A percentile compares a stretch with the other conserved stretches of the same genome.
Conservation (phyloP, 768 basidiomycete genomes). For the Boletus reticulatus region DNA sequence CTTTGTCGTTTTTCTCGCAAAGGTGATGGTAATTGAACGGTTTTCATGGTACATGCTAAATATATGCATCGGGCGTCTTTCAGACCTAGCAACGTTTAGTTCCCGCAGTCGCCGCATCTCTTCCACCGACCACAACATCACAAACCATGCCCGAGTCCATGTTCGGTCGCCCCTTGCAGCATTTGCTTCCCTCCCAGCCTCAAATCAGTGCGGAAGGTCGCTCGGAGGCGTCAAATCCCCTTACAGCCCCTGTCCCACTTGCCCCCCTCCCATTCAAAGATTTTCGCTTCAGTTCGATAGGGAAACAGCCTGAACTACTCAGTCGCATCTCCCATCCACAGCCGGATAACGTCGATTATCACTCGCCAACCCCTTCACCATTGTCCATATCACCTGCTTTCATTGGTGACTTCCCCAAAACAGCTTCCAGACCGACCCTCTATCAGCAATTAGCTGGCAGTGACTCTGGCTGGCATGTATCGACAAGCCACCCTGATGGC, state of each 20-base stretch:
- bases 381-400: constrained; percentile 3
- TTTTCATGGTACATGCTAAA: constrained; percentile 14
- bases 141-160: constrained; percentile 27
- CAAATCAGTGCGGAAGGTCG: background rate
- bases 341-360: constrained; percentile 24
- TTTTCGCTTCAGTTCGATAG: constrained; percentile 53
- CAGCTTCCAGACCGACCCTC: constrained; percentile 21
- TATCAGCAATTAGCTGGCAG: constrained; percentile 19
- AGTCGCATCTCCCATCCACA: constrained; percentile 44
- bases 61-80: constrained; percentile 11
- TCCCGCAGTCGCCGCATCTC: constrained; percentile 12
- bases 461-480: background rate
- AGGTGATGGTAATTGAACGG: constrained; percentile 14
- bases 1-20: background rate
- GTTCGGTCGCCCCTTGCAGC: constrained; percentile 27
- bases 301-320: constrained; percentile 50
- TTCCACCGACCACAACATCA: constrained; percentile 8
- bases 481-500: constrained; percentile 9
- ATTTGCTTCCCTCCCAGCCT: constrained; percentile 20
- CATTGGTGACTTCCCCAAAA: constrained; percentile 3
- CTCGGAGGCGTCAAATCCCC: background rate
- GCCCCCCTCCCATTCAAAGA: constrained; percentile 31
- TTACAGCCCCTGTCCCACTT: constrained; percentile 12
- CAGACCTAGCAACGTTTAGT: background rate
- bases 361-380: constrained; percentile 27